Conservation (phyloP, 202 grass and related monocot genomes). For the Saccharum hybrid region DNA sequence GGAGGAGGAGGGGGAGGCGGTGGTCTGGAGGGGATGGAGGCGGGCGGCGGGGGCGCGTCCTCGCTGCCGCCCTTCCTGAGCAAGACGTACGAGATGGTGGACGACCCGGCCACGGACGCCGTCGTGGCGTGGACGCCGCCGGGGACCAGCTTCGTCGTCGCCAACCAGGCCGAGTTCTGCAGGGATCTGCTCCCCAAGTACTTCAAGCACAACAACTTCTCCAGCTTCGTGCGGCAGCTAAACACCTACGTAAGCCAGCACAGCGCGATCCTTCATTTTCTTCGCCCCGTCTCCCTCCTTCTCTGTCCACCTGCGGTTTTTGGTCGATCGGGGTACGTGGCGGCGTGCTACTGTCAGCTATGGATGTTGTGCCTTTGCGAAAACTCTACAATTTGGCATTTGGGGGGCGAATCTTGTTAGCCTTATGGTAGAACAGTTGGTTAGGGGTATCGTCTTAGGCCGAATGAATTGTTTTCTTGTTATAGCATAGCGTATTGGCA, state of each 20-base stretch:
- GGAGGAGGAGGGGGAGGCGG: not conserved
- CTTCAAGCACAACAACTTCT: constrained; percentile 99
- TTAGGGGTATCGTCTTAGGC: not conserved
- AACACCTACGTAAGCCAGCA: constrained; percentile 85
- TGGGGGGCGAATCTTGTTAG: constrained; percentile 16
- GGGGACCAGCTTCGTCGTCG: constrained; percentile 78
- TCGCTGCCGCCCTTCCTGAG: constrained; percentile 86
- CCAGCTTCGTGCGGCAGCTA: constrained; percentile 96
- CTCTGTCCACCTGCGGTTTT: not conserved
- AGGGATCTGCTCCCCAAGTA: constrained; percentile 93
- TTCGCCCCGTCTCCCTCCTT: not conserved
- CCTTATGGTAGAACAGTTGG: not conserved
- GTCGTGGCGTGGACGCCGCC: constrained; percentile 73
- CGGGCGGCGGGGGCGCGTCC: constrained; percentile 47
- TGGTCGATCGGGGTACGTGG: not conserved
- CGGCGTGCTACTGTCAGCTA: not conserved
- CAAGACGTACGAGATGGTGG: constrained; percentile 99
- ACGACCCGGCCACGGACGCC: constrained; percentile 75
- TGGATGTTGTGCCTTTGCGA: not conserved
- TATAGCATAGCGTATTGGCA: not conserved
- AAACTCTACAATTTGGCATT: not conserved
- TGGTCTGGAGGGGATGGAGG: constrained; percentile 48
- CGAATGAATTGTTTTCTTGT: not conserved
- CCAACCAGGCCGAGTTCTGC: constrained; percentile 71
- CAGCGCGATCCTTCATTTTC: not conserved